These are phyloP conservation scores for Discostella stelligeroides DNA, from an alignment of 108 stramenopile species.

Conservation along the genomic window DNA sequence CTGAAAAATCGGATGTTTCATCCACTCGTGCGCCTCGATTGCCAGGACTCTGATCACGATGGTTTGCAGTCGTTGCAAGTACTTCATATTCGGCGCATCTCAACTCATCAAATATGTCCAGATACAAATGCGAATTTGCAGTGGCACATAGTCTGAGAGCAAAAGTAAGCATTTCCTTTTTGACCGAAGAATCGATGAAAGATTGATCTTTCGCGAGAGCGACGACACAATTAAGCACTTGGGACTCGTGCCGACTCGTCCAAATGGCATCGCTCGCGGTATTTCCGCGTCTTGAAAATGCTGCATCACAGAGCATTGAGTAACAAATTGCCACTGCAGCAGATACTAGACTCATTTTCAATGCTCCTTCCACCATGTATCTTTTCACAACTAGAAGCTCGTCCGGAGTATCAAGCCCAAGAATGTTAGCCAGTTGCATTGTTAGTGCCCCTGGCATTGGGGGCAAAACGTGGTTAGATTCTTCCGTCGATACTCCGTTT, in stretches of 20 bases:
- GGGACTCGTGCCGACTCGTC: conserved; percentile 8
- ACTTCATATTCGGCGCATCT: conserved; percentile 23
- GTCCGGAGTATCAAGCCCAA: conserved; percentile 44
- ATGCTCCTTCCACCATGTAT: conserved; percentile 53
- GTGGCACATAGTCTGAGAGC: conserved; percentile 19
- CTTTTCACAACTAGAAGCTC: conserved; percentile 54
- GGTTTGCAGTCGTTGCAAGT: conserved; percentile 2
- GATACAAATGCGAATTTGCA: not conserved
- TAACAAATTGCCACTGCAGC: conserved; percentile 65
- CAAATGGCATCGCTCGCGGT: conserved; percentile 4
- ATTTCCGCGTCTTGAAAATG: conserved; percentile 25
- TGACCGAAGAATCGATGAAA: conserved; percentile 7
- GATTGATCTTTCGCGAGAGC: conserved; percentile 4
- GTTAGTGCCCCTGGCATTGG: conserved; percentile 64
- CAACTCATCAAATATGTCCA: conserved; percentile 21
- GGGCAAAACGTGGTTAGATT: conserved; percentile 40
- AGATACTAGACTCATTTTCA: conserved; percentile 47
- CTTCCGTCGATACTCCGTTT: conserved; percentile 3
- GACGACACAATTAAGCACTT: conserved; percentile 30
- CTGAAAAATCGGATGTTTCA: conserved; percentile 25
- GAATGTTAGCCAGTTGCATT: conserved; percentile 63
- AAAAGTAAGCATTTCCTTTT: conserved; percentile 28
- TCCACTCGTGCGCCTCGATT: conserved; percentile 18
- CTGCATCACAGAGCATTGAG: conserved; percentile 58
- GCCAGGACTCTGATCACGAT: conserved; percentile 3